phyloP scores from a whole-genome alignment of 306 rosid species.

The Prunus mira region DNA sequence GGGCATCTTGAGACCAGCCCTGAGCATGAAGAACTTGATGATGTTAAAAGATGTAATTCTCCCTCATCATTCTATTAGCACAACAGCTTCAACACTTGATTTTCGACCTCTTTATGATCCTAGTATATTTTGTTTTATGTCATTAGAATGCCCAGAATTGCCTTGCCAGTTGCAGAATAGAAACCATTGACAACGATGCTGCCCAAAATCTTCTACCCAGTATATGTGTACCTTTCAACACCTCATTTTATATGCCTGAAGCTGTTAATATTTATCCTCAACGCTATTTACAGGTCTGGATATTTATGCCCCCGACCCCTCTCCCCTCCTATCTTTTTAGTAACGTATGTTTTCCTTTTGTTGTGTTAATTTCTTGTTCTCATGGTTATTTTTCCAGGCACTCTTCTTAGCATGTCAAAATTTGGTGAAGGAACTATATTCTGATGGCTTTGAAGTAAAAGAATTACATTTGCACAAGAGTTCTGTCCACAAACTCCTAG shows the following conservation, averaged over 20 bases:
- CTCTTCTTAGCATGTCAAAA: constrained; percentile 67
- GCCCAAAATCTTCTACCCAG: constrained; percentile 63
- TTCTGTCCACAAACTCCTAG: constrained; percentile 51
- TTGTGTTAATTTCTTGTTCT: constrained; percentile 10
- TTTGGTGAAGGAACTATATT: constrained; percentile 45
- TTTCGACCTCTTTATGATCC: constrained; percentile 13
- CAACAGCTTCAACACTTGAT: constrained; percentile 9
- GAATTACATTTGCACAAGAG: constrained; percentile 52
- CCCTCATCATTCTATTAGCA: constrained; percentile 20
- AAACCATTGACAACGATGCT: constrained; percentile 44
- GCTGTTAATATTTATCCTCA: constrained; percentile 70
- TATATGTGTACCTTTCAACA: constrained; percentile 44
- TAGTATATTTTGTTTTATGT: constrained; percentile 24
- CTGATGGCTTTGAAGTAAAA: constrained; percentile 43
- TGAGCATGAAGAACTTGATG: constrained; percentile 59
- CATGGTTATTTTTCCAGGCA: constrained; percentile 45
- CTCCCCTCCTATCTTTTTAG: not conserved
- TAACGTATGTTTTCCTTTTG: not conserved
- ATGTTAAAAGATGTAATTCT: constrained; percentile 57
- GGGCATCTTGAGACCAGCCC: constrained; percentile 91
- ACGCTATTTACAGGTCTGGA: constrained; percentile 72
- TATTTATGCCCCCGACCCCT: not conserved
- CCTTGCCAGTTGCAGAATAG: constrained; percentile 76
- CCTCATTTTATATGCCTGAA: constrained; percentile 85
- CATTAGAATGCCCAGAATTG: constrained; percentile 70